Evolutionary conservation across 352 stramenopile species (phyloP).

Genomic region (Globisporangium barbulae): DNA sequence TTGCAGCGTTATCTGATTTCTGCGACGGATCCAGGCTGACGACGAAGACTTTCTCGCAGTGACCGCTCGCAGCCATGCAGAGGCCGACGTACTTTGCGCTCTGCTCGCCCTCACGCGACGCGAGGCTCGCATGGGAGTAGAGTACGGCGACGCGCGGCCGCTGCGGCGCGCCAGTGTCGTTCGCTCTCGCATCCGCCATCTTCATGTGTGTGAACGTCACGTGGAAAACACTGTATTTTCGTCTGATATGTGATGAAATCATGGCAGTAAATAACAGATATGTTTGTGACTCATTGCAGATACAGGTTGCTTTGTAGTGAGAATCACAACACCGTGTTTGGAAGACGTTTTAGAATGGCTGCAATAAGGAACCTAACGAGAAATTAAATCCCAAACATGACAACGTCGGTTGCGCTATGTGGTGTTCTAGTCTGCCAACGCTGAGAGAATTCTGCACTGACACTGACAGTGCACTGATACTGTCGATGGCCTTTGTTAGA

Average conservation of each 20-base stretch:
- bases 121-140: constrained; percentile 43
- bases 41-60: constrained; percentile 47
- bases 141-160: constrained; percentile 47
- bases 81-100: constrained; percentile 64
- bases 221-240: neutral
- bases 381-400: neutral
- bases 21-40: constrained; percentile 18
- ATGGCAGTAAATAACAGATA: neutral
- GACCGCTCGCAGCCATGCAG: constrained; percentile 44
- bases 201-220: neutral
- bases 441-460: no score
- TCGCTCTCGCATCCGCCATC: neutral
- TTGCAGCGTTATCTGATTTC: neutral
- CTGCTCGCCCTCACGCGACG: constrained; percentile 53
- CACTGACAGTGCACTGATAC: no score
- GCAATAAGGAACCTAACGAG: neutral
- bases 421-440: neutral
- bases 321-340: constrained; percentile 14
- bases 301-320: neutral
- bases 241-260: no score
- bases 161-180: neutral
- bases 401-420: neutral
- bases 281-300: neutral
- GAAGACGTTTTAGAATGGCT: neutral
- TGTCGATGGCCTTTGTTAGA: no score